Percentiles rank a stretch among this genome's conserved stretches.
Evolutionary conservation across 169 alveolate species (phyloP).

Genomic region (Cardiosporidium cionae): DNA sequence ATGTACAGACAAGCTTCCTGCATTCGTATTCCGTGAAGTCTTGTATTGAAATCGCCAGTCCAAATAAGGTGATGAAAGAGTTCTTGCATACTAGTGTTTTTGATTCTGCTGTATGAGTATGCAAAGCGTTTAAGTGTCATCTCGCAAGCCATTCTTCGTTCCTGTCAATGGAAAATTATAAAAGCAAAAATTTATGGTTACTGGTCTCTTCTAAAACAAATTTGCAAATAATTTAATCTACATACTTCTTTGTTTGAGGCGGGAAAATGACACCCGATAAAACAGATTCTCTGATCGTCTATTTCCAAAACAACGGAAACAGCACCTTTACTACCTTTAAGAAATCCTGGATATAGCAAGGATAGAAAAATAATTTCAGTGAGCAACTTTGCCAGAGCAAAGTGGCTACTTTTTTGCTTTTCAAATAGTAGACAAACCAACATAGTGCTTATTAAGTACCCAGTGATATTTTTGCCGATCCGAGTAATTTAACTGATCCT

Average conservation of each 20-base stretch:
- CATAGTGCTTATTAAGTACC: neutral
- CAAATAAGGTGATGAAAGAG: conserved; percentile 74
- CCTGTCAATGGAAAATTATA: conserved; percentile 6
- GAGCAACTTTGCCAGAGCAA: too few species aligned
- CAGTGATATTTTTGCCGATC: neutral
- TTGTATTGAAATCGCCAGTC: conserved; percentile 74
- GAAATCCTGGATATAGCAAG: conserved; percentile 36
- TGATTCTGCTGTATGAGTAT: conserved; percentile 43
- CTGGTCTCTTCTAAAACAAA: too few species aligned
- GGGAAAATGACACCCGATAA: conserved; percentile 74
- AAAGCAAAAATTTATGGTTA: too few species aligned
- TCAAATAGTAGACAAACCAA: neutral
- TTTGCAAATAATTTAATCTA: too few species aligned
- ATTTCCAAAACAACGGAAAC: conserved; percentile 52
- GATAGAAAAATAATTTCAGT: neutral
- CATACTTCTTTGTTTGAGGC: conserved; percentile 49
- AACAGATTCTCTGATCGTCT: conserved; percentile 48
- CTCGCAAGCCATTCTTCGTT: conserved; percentile 49
- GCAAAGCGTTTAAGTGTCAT: conserved; percentile 43
- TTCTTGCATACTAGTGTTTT: conserved; percentile 47
- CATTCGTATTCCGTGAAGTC: conserved; percentile 33
- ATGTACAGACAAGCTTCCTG: conserved; percentile 30
- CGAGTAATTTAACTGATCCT: neutral
- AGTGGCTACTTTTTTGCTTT: too few species aligned
- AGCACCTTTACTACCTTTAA: conserved; percentile 69